A percentile compares a stretch with the other conserved stretches of the same genome.
Conservation (phyloP, 2,329 filamentous ascomycete genomes). For the Colletotrichum tamarilloi region DNA sequence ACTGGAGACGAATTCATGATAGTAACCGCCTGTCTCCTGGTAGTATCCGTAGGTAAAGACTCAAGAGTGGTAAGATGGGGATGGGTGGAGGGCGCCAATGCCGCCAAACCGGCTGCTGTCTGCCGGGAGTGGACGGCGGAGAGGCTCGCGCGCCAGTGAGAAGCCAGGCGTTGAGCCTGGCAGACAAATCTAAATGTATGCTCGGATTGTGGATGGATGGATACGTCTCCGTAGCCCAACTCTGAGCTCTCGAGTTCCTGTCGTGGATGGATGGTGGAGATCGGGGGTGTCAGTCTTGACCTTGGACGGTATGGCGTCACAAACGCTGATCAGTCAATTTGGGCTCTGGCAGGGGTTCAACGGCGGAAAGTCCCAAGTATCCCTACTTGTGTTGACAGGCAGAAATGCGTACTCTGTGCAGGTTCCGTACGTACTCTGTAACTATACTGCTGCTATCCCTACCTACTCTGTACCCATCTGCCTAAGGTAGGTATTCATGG, state of each 20-base stretch:
- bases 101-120: slow-evolving; percentile 33
- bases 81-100: slow-evolving; percentile 3
- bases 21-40: background rate
- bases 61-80: background rate
- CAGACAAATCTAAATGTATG: background rate
- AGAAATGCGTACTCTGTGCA: background rate
- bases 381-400: background rate
- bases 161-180: slow-evolving; percentile 12
- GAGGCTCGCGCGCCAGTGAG: slow-evolving; percentile 23
- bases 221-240: background rate
- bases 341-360: background rate
- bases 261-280: slow-evolving; percentile 12
- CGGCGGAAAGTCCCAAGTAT: background rate
- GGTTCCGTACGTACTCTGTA: background rate
- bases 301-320: slow-evolving; percentile 45
- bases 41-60: background rate
- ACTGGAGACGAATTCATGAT: slow-evolving; percentile 16
- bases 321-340: slow-evolving; percentile 42
- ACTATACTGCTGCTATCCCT: background rate
- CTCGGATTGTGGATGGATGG: no score
- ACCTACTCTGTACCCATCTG: no score
- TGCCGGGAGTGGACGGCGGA: slow-evolving; percentile 31
- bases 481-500: no score
- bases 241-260: slow-evolving; percentile 11
- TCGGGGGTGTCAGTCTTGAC: slow-evolving; percentile 22